phyloP scores from a whole-genome alignment of 1,284 basidiomycete genomes.

The Fomitopsis betulina region DNA sequence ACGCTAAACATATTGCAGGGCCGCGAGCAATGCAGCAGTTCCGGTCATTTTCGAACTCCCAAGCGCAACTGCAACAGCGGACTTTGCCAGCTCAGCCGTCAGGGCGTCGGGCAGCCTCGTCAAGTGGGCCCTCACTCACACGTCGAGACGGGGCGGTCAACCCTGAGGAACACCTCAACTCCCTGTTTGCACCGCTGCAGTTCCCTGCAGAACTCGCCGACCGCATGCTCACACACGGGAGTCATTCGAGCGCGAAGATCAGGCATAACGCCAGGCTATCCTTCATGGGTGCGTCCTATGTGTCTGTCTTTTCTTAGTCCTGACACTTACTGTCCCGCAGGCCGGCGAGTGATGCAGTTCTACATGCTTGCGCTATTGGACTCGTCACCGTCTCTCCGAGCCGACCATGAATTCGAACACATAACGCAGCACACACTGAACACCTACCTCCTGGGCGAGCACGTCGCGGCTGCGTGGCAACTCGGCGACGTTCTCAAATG shows the following conservation, averaged over 20 bases:
- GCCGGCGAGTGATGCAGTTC: conserved; percentile 67
- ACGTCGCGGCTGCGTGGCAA: conserved; percentile 68
- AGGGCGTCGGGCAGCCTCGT: neutral
- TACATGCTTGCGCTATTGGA: conserved; percentile 72
- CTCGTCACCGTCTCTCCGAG: conserved; percentile 42
- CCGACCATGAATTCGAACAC: conserved; percentile 47
- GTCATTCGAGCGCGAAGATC: conserved; percentile 56
- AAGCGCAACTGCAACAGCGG: neutral
- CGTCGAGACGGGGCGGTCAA: neutral
- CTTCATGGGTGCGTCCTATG: conserved; percentile 52
- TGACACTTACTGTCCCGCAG: conserved; percentile 31
- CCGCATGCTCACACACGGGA: conserved; percentile 71
- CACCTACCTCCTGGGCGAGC: conserved; percentile 65
- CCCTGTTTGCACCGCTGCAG: conserved; percentile 57
- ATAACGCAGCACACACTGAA: conserved; percentile 54
- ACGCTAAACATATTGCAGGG: no score
- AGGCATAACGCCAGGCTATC: conserved; percentile 68
- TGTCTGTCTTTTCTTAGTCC: neutral
- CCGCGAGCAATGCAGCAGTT: neutral
- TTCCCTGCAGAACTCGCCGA: conserved; percentile 67
- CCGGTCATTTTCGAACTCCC: neutral
- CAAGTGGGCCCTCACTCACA: neutral
- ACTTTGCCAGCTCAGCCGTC: neutral
- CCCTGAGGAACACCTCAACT: conserved; percentile 22
- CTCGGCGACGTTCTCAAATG: conserved; percentile 65